Base-by-base conservation (phyloP, 441 rosid species). In the Raphanus hybrid region DNA sequence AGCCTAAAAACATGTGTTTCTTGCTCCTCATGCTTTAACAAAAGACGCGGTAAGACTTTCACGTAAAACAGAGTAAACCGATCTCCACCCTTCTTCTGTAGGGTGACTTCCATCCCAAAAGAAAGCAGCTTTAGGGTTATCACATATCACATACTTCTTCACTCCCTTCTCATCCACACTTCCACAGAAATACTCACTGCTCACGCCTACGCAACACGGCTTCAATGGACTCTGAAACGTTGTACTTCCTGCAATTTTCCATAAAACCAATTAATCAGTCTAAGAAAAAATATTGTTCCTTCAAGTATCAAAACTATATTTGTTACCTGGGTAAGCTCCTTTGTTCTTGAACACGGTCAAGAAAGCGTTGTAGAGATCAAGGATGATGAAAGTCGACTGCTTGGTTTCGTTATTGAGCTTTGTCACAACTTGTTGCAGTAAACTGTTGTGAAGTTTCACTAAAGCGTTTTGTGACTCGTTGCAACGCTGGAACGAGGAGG, bases 41-140 rank as follows among this genome's bases (percentile, higher is more conserved):
- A 79, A 79, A 74, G 82, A 79, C 1, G 71, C 67, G 0, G 82
- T 43, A 14, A 81, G 78, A 69, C 71, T 68, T 61, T 57, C 12
- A 2, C 64, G 81, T 58, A 81, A 64, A 73, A 81, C 83, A 7
- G 81, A 76, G 67, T 81, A 81, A 73, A 81, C 81, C 0, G 83
- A 64, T 73, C 78, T 67, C 80, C 81, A 81, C 55, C 81, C 81
- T 76, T 72, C 73, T 73, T 81, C 78, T 0, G 81, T 73, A 12
- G 84, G 84, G 48, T 81, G 84, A 50, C 16, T 10, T 9, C 43
- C 50, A 39, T 64, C 54, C 54, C 54, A 64, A 11, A 64, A 64
- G 69, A 64, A 64, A 64, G 54, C 69, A 64, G 69, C 6, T 11
- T 10, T 39, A 39, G 69, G 69, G 43, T 64, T 10, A 18, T 39